phyloP scores from a whole-genome alignment of 75 land plant species.

The Pinus tabuliformis region DNA sequence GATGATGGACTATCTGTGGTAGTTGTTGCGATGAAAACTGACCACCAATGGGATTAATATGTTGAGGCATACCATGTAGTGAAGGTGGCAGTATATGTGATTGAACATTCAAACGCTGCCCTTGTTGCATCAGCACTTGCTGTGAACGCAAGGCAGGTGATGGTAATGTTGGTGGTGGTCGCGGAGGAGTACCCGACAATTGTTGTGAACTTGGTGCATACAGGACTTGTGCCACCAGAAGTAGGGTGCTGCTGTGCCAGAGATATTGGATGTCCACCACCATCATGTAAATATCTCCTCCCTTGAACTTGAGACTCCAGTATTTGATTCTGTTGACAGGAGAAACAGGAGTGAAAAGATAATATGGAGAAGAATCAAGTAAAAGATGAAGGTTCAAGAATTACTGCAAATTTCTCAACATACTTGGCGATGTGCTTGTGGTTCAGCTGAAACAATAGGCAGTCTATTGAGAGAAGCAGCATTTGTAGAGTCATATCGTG shows the following conservation, averaged over 20 bases:
- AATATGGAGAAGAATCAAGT: background rate
- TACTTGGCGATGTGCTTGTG: background rate
- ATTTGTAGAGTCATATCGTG: background rate
- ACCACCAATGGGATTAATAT: background rate
- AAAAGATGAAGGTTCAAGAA: background rate
- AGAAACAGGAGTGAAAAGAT: background rate
- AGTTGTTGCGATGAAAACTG: conserved; percentile 4
- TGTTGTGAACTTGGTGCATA: conserved; percentile 51
- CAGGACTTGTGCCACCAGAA: conserved; percentile 25
- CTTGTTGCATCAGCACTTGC: conserved; percentile 49
- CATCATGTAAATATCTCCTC: background rate
- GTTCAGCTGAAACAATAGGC: background rate
- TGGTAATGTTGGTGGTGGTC: conserved; percentile 36
- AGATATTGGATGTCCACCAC: conserved; percentile 2
- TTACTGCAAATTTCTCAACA: background rate
- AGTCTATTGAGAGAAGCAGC: background rate
- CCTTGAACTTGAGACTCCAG: conserved; percentile 6
- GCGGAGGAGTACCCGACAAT: conserved; percentile 27
- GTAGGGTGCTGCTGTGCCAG: conserved; percentile 14
- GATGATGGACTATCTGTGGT: conserved; percentile 46
- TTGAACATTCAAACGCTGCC: conserved; percentile 53
- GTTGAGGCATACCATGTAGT: conserved; percentile 1
- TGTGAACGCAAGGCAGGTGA: conserved; percentile 45
- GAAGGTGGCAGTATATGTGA: background rate
- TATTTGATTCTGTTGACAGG: background rate